Conservation (phyloP, 2,329 filamentous ascomycete genomes). For the Mariannaea sp. region DNA sequence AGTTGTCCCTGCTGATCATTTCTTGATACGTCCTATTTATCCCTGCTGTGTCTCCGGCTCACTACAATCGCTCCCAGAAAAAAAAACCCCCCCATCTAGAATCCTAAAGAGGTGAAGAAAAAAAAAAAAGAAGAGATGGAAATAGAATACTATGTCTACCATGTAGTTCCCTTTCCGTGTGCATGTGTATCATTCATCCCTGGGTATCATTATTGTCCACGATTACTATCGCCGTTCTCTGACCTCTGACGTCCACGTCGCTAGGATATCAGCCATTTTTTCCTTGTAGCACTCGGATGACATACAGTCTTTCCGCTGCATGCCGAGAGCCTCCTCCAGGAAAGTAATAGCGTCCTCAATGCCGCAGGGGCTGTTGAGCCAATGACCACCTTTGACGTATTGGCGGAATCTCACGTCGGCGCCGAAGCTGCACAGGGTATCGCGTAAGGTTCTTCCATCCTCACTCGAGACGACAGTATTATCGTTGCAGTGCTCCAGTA, state of each 20-base stretch:
- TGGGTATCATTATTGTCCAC: not conserved
- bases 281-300: not conserved
- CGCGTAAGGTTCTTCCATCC: conserved; percentile 43
- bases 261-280: too few species aligned
- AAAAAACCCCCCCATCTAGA: too few species aligned
- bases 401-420: conserved; percentile 47
- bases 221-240: not conserved
- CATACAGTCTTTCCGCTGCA: not conserved
- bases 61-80: too few species aligned
- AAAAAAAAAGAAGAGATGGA: too few species aligned
- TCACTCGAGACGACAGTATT: conserved; percentile 47
- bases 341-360: conserved; percentile 49
- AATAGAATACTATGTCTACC: too few species aligned
- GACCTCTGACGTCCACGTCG: too few species aligned
- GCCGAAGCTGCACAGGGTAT: conserved; percentile 44
- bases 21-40: not conserved
- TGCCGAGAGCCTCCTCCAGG: conserved; percentile 25
- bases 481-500: conserved; percentile 52
- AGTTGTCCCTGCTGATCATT: not conserved
- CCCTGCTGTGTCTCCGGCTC: too few species aligned
- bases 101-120: too few species aligned
- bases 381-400: conserved; percentile 50
- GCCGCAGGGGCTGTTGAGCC: conserved; percentile 50
- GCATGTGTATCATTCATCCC: not conserved
- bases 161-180: not conserved